Conservation (phyloP, 2,329 filamentous ascomycete species). For the Juglanconis juglandina region DNA sequence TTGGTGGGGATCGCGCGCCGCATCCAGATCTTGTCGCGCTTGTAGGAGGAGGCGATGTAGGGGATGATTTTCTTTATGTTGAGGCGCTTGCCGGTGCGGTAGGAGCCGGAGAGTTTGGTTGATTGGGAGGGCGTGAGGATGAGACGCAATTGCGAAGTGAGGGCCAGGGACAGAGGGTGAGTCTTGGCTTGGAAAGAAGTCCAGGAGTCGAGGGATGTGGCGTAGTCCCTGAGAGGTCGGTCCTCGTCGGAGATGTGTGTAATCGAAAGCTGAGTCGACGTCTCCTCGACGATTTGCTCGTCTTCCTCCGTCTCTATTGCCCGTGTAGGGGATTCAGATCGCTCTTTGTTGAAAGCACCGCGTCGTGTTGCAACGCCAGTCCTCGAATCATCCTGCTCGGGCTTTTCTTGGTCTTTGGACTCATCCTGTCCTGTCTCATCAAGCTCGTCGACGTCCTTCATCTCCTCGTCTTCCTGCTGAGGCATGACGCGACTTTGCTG, state of each 20-base stretch:
- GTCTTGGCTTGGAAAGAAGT: slow-evolving; percentile 78
- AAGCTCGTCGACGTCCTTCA: slow-evolving; percentile 37
- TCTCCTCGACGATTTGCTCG: slow-evolving; percentile 46
- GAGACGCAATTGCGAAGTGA: slow-evolving; percentile 91
- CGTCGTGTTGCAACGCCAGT: slow-evolving; percentile 59
- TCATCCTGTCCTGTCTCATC: slow-evolving; percentile 37
- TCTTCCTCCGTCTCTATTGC: slow-evolving; percentile 34
- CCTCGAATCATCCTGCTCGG: slow-evolving; percentile 51
- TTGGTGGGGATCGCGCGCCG: slow-evolving; percentile 87
- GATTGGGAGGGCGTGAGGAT: slow-evolving; percentile 93
- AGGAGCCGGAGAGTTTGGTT: slow-evolving; percentile 93
- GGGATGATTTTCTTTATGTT: slow-evolving; percentile 99
- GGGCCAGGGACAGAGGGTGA: slow-evolving; percentile 77
- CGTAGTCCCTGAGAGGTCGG: slow-evolving; percentile 44
- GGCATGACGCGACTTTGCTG: slow-evolving; percentile 47
- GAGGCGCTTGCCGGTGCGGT: slow-evolving; percentile 94
- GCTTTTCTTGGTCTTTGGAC: slow-evolving; percentile 38
- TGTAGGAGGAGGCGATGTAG: slow-evolving; percentile 97
- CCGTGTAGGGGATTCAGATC: slow-evolving; percentile 33
- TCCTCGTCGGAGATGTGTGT: slow-evolving; percentile 62
- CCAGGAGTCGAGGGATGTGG: slow-evolving; percentile 72
- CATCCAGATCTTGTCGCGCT: slow-evolving; percentile 99
- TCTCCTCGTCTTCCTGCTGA: slow-evolving; percentile 40
- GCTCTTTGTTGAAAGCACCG: slow-evolving; percentile 55
- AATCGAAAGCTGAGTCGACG: slow-evolving; percentile 63